These are phyloP conservation scores for Naganishia friedmannii DNA, from an alignment of 768 basidiomycete genomes.

Conservation along the genomic window DNA sequence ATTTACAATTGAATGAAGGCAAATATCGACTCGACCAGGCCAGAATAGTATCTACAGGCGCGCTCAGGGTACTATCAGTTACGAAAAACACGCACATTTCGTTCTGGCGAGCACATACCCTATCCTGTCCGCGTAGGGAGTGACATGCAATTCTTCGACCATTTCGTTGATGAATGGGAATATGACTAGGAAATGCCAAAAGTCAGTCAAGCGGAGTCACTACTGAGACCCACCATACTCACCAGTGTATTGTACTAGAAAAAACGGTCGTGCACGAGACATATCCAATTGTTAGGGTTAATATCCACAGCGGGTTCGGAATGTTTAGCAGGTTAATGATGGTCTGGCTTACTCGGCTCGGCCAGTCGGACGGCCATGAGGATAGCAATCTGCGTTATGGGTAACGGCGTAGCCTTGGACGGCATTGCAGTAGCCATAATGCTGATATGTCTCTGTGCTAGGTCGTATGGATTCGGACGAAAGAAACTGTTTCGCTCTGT, in stretches of 20 bases:
- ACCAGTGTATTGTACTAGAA: slow-evolving; percentile 47
- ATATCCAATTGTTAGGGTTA: too few relatives aligned
- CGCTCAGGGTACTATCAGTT: slow-evolving; percentile 28
- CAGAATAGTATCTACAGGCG: slow-evolving; percentile 50
- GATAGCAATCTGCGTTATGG: slow-evolving; percentile 40
- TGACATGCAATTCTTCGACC: slow-evolving; percentile 39
- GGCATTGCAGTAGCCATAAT: background rate
- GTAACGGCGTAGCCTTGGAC: slow-evolving; percentile 26
- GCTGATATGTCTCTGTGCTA: background rate
- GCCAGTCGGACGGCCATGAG: slow-evolving; percentile 48
- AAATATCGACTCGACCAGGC: slow-evolving; percentile 51
- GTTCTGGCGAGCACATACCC: background rate
- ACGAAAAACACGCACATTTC: background rate
- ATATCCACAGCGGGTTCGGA: too few relatives aligned
- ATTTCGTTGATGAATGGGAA: slow-evolving; percentile 54
- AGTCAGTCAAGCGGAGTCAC: background rate
- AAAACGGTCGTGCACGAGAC: too few relatives aligned
- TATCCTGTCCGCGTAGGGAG: slow-evolving; percentile 39
- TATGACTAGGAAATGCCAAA: slow-evolving; percentile 36
- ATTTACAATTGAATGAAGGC: slow-evolving; percentile 49
- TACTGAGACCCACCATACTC: background rate
- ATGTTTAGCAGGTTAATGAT: too few relatives aligned
- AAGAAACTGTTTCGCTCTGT: background rate
- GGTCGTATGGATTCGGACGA: too few relatives aligned
- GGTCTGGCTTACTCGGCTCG: slow-evolving; percentile 45